Conservation (phyloP, 2,329 filamentous ascomycete species). For the Phialophora expanda region DNA sequence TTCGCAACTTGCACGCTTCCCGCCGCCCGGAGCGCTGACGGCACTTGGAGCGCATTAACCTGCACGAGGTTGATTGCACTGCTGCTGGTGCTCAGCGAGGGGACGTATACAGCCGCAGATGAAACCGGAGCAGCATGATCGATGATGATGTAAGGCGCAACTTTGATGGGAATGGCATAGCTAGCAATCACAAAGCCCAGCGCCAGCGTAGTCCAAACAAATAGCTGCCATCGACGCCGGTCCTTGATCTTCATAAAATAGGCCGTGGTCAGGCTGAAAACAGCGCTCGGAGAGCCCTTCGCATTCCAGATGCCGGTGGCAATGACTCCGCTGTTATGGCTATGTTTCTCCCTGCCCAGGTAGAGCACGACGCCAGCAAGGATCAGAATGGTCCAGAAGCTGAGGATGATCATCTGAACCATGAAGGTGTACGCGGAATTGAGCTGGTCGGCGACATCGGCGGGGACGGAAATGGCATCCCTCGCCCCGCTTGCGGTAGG, state of each 20-base stretch:
- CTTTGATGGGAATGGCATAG: conserved; percentile 20
- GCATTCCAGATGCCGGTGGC: conserved; percentile 18
- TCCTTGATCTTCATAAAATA: conserved; percentile 19
- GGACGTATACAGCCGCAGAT: conserved; percentile 11
- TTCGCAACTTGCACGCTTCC: conserved; percentile 14
- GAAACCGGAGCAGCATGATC: conserved; percentile 15
- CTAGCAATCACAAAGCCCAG: conserved; percentile 10
- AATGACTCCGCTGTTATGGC: conserved; percentile 19
- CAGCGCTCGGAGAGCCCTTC: conserved; percentile 11
- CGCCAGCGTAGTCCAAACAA: conserved; percentile 11
- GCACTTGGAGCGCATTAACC: conserved; percentile 17
- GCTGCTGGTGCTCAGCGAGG: not conserved
- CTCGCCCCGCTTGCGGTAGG: conserved; percentile 6
- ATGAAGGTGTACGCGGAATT: conserved; percentile 20
- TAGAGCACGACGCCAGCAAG: conserved; percentile 15
- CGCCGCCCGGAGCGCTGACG: conserved; percentile 15
- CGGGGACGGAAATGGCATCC: conserved; percentile 11
- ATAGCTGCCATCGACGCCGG: conserved; percentile 6
- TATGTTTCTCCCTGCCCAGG: conserved; percentile 18
- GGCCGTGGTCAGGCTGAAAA: conserved; percentile 9
- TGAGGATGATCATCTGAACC: conserved; percentile 18
- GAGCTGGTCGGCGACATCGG: conserved; percentile 18
- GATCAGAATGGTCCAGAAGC: conserved; percentile 16
- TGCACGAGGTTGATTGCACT: conserved; percentile 1
- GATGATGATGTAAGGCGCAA: conserved; percentile 19